Evolutionary conservation across 2,329 filamentous ascomycete species (phyloP), one percentile per base, ranked within the genome.

Genomic region (Xylariaceae sp.): DNA sequence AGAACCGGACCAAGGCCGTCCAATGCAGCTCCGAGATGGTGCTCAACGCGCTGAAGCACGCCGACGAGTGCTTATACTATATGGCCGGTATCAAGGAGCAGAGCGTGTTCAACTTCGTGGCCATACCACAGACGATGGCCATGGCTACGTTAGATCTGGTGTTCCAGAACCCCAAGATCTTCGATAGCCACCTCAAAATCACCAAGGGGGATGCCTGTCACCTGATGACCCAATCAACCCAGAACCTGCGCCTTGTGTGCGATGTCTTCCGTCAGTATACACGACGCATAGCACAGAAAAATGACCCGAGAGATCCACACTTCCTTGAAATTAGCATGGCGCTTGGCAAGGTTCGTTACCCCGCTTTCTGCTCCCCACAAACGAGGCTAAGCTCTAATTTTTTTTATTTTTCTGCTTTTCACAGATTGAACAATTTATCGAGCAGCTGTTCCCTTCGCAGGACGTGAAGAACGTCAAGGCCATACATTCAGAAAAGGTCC

Each of bases 61-160:
- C 78, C 4, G 88, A 96, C 49, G 88, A 97, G 59, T 97, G 90
- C 60, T 67, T 98, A n/a, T 96, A 89, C 70, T 98, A 97, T 68
- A 88, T 98, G 69, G 90, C 90, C 4, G 92, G 86, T 32, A 79
- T 98, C 48, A 83, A 83, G 51, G 92, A 98, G 59, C 92, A 98
- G 69, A 94, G 88, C 59, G 88, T 95, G 17, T 98, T 98, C 78
- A 98, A 98, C 74, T 98, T 98, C 63, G 88, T 88, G 33, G 90
- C 90, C 40, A 98, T 98, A 48, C 92, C 92, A 2, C 92, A 98
- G 65, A 73, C 81, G 49, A 98, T 98, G 92, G 92, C 90, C 37
- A 96, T 98, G 61, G 90, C 92, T 7, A 97, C 90, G 1, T 69
- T 97, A 29, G 89, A 96, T 53, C 70, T 88, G 13, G 85, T 90